A percentile compares a stretch with the other conserved stretches of the same genome.
Evolutionary conservation across 2,329 filamentous ascomycete species (phyloP).

Genomic region (Lasiodiplodia citricola): DNA sequence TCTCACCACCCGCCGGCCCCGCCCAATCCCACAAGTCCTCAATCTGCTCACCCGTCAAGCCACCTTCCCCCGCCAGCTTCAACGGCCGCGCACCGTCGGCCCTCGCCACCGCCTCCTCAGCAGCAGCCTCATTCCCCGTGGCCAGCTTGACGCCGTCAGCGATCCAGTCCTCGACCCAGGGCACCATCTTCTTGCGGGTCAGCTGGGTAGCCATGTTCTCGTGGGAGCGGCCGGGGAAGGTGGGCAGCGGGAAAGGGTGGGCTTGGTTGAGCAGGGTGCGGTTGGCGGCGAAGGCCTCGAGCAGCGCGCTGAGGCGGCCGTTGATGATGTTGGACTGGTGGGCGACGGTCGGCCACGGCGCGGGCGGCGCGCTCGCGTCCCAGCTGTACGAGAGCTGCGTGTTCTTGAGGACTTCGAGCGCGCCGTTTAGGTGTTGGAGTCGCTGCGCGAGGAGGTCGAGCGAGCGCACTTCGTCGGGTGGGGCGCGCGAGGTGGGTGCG

Average conservation of each 20-base stretch:
- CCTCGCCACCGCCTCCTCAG: neutral
- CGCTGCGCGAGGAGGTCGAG: constrained; percentile 26
- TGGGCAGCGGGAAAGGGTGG: constrained; percentile 76
- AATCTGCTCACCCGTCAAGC: constrained; percentile 55
- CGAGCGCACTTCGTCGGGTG: constrained; percentile 14
- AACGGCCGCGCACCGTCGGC: neutral
- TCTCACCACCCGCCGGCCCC: constrained; percentile 52
- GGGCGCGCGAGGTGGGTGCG: constrained; percentile 4
- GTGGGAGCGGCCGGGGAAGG: constrained; percentile 70
- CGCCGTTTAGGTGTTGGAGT: constrained; percentile 20
- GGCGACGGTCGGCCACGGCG: constrained; percentile 17
- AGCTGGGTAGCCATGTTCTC: constrained; percentile 65
- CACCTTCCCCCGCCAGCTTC: constrained; percentile 32
- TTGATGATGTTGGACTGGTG: constrained; percentile 26
- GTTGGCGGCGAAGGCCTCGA: constrained; percentile 68
- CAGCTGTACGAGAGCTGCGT: constrained; percentile 8
- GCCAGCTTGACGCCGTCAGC: constrained; percentile 62
- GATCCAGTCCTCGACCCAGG: constrained; percentile 75
- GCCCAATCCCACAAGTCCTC: constrained; percentile 66
- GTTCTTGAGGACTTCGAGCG: constrained; percentile 21
- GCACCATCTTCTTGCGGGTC: constrained; percentile 83
- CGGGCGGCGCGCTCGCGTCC: constrained; percentile 5
- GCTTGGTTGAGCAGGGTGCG: constrained; percentile 70
- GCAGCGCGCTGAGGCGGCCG: constrained; percentile 63
- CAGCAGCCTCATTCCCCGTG: constrained; percentile 35